Percentiles rank a stretch among this genome's conserved stretches.
Conservation (phyloP, 495 filamentous ascomycete species). For the Penicillium samsonianum region DNA sequence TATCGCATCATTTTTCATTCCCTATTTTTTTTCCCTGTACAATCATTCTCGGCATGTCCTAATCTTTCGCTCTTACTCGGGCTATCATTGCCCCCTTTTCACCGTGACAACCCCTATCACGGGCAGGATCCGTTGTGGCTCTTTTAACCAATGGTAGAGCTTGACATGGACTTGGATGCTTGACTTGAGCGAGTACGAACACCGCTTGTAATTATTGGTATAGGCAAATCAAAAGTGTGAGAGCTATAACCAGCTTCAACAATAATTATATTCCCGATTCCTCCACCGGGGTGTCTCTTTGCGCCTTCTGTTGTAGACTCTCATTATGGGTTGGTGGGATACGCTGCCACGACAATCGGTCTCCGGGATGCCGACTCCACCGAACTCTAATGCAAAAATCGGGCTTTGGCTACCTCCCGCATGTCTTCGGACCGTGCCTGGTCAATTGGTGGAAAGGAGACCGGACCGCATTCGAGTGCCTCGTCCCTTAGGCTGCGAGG, state of each 20-base stretch:
- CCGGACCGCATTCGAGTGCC: background rate
- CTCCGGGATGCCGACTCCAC: too few relatives aligned
- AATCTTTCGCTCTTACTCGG: conserved; percentile 40
- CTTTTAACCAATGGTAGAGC: too few relatives aligned
- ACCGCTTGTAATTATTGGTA: background rate
- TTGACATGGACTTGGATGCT: too few relatives aligned
- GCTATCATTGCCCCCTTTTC: conserved; percentile 35
- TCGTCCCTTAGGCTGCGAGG: background rate
- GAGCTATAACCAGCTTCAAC: conserved; percentile 64
- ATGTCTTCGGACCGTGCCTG: too few relatives aligned
- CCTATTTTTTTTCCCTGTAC: background rate
- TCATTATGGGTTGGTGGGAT: conserved; percentile 90
- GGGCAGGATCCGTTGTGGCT: conserved; percentile 32
- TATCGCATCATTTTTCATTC: background rate
- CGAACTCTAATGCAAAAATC: too few relatives aligned
- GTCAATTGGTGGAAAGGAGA: background rate
- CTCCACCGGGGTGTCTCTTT: conserved; percentile 78
- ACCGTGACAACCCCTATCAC: conserved; percentile 38
- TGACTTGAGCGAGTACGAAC: too few relatives aligned
- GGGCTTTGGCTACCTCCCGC: too few relatives aligned
- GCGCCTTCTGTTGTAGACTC: conserved; percentile 84
- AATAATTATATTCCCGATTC: too few relatives aligned
- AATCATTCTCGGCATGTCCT: conserved; percentile 20
- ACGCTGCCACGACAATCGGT: too few relatives aligned
- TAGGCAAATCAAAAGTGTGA: conserved; percentile 58